These are phyloP conservation scores for Panicum miliaceum DNA, from an alignment of 176 grass and related monocot genomes.

Conservation along the genomic window DNA sequence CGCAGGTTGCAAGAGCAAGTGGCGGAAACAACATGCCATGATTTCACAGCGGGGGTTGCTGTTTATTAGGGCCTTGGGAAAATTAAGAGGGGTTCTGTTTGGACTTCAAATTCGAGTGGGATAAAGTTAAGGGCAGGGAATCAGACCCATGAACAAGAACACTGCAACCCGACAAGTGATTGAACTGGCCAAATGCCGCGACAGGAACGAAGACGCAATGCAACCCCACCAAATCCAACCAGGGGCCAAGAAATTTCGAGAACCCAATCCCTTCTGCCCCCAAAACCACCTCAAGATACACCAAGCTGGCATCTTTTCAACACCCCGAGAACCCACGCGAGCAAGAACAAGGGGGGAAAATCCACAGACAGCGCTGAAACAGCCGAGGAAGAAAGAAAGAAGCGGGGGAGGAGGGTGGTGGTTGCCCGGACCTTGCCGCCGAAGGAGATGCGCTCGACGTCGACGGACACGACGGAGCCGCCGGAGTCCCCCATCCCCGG, in stretches of 20 bases:
- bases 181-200: background rate
- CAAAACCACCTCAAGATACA: background rate
- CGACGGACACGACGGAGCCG: conserved; percentile 66
- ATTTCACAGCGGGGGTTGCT: background rate
- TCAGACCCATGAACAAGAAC: background rate
- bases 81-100: background rate
- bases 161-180: background rate
- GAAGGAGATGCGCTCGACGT: conserved; percentile 89
- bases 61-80: background rate
- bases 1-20: background rate
- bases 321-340: background rate
- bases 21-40: background rate
- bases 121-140: background rate
- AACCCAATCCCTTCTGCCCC: background rate
- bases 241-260: background rate
- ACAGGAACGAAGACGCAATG: background rate
- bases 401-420: background rate
- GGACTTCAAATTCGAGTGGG: conserved; percentile 20
- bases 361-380: background rate
- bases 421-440: conserved; percentile 70
- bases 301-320: background rate
- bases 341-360: background rate
- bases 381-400: conserved; percentile 3
- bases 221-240: background rate
- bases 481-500: conserved; percentile 67